These are phyloP conservation scores for Tetradesmus lagerheimii DNA, from an alignment of 139 green algal genomes.

Conservation along the genomic window DNA sequence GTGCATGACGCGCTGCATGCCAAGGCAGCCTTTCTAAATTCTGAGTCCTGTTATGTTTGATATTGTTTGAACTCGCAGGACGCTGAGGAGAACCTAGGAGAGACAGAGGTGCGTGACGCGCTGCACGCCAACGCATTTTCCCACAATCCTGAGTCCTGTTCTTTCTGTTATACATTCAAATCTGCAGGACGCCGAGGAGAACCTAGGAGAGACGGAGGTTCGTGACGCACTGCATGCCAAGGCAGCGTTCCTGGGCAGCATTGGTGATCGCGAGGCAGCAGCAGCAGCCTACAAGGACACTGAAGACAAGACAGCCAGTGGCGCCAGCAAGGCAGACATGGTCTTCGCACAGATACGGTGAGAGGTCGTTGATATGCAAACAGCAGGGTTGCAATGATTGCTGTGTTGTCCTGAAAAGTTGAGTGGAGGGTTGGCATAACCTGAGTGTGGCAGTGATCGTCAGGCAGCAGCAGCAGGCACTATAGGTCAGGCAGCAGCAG, in stretches of 20 bases:
- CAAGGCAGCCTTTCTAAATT: not conserved
- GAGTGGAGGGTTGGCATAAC: too few relatives aligned
- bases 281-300: slow-evolving; percentile 78
- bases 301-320: slow-evolving; percentile 90
- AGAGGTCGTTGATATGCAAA: too few relatives aligned
- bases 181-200: slow-evolving; percentile 54
- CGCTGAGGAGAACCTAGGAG: slow-evolving; percentile 84
- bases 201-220: slow-evolving; percentile 93
- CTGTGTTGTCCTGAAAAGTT: too few relatives aligned
- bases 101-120: slow-evolving; percentile 92
- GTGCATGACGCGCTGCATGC: slow-evolving; percentile 86
- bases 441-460: too few relatives aligned
- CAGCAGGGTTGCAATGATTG: too few relatives aligned
- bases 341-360: slow-evolving; percentile 89
- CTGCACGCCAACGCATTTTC: slow-evolving; percentile 54
- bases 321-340: slow-evolving; percentile 95
- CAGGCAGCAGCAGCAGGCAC: too few relatives aligned
- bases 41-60: too few relatives aligned
- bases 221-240: slow-evolving; percentile 91
- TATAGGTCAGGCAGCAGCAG: too few relatives aligned
- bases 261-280: slow-evolving; percentile 84
- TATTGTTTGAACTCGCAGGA: not conserved
- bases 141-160: not conserved
- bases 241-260: slow-evolving; percentile 86
- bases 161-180: not conserved